Base-by-base conservation (phyloP, 331 rosid genomes). In the Malus hybrid region DNA sequence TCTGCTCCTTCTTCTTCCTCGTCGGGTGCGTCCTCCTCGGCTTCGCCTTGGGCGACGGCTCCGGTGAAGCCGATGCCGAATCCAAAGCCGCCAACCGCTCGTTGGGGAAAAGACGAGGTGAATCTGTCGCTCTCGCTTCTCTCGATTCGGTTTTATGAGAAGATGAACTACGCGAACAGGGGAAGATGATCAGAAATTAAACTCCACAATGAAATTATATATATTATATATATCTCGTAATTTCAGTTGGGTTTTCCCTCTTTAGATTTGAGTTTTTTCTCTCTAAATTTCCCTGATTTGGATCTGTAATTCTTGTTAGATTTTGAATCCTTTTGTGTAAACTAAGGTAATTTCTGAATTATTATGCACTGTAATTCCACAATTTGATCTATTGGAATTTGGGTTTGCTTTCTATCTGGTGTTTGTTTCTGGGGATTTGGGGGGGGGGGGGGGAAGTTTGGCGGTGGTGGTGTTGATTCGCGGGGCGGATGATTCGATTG, bases 121-220 rank as follows among this genome's bases (percentile, higher is more conserved):
- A 85, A 95, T 70, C 91, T 95, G 57, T 92, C 96, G 2, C 93
- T 95, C 5, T 92, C 97, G 3, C 96, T 92, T 6, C 93, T 95
- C 85, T 95, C 97, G 1, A 92, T 92, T 71, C 96, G 91, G 8
- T 90, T 89, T 80, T 95, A 90, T 24, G 97, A 95, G 88, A 95
- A 85, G 96, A 95, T 95, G 98, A 90, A 89, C 79, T 82, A 84
- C 74, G 85, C 71, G 36, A 86, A 80, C 87, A 74, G 85, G 54
- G 79, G 78, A 82, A 73, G 83, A 57, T 84, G 88, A 84, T 76
- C 29, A 50, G 27, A 32, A 29, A 29, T 8, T 22, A 3, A 27
- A 11, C 39, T 39, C 24, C 10, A 27, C 18, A 59, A 15, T 62
- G 10, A 44, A 27, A 27, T 61, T 59, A 59, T 39, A 16, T 11